phyloP scores from a whole-genome alignment of 2,329 filamentous ascomycete genomes.

The Dactylellina haptotyla region DNA sequence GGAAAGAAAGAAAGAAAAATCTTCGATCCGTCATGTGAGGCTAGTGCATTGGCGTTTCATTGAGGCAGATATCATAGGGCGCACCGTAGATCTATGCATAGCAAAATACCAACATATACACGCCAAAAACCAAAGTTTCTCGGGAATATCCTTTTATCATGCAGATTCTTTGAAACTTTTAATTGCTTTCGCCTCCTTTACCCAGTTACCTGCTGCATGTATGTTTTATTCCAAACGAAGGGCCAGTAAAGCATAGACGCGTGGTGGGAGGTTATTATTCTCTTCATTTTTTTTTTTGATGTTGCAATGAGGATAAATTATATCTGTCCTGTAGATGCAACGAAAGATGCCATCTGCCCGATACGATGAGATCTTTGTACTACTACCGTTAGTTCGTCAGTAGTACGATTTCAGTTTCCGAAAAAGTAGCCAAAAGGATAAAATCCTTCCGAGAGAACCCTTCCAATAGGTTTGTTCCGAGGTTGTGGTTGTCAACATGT shows the following conservation, averaged over 20 bases:
- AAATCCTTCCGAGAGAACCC: not conserved
- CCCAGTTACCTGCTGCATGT: not conserved
- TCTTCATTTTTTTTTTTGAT: too few relatives aligned
- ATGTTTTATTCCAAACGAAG: not conserved
- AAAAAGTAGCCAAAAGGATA: not conserved
- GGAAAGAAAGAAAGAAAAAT: not conserved
- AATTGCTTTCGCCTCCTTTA: not conserved
- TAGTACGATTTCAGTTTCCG: not conserved
- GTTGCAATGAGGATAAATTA: not conserved
- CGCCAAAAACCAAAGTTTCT: not conserved
- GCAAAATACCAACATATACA: not conserved
- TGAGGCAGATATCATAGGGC: not conserved
- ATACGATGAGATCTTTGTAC: constrained; percentile 3
- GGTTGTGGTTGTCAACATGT: too few relatives aligned
- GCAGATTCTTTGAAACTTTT: not conserved
- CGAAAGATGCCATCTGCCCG: not conserved
- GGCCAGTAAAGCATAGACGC: constrained; percentile 44
- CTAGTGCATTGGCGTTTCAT: not conserved
- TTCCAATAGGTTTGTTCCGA: constrained; percentile 3
- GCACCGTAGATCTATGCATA: constrained; percentile 11
- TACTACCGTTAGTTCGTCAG: too few relatives aligned
- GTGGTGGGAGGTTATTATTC: constrained; percentile 19
- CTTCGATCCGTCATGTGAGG: constrained; percentile 13
- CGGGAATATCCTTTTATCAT: not conserved
- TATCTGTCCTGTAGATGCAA: not conserved